Percentiles rank a stretch among this genome's conserved stretches.
Evolutionary conservation across 1,139 yeast genomes (phyloP).

Genomic region (Tardiomyces blankii): DNA sequence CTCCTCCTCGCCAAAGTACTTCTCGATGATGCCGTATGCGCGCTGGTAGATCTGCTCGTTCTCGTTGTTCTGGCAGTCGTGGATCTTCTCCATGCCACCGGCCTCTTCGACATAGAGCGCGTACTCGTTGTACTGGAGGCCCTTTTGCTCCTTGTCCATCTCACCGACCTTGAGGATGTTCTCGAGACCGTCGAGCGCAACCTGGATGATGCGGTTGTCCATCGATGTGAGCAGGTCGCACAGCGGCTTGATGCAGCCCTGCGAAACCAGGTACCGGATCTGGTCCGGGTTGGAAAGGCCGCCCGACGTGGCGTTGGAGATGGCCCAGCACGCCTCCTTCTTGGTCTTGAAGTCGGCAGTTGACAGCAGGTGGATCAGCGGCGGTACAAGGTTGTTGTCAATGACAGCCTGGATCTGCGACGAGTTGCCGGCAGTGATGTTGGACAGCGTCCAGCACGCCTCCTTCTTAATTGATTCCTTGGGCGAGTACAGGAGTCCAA

Average conservation of each 20-base stretch:
- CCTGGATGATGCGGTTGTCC: conserved; percentile 87
- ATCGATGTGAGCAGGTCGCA: conserved; percentile 85
- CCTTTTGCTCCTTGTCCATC: conserved; percentile 71
- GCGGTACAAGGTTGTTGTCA: conserved; percentile 89
- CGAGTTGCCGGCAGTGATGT: conserved; percentile 93
- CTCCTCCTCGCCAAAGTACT: conserved; percentile 80
- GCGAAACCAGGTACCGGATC: conserved; percentile 80
- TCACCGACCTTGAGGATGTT: conserved; percentile 93
- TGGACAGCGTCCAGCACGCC: conserved; percentile 98
- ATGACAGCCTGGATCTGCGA: conserved; percentile 96
- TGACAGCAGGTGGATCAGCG: conserved; percentile 67
- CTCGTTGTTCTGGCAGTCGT: conserved; percentile 83
- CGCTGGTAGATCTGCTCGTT: conserved; percentile 88
- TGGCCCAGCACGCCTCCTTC: conserved; percentile 99
- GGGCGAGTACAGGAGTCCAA: conserved; percentile 67
- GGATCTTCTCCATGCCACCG: conserved; percentile 96
- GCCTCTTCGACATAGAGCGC: conserved; percentile 94
- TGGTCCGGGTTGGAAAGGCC: conserved; percentile 89
- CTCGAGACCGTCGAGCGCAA: conserved; percentile 89
- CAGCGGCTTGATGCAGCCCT: conserved; percentile 95
- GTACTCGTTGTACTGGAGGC: conserved; percentile 62
- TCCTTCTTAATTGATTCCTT: conserved; percentile 93
- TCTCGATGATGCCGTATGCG: conserved; percentile 83
- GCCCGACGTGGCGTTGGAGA: conserved; percentile 95
- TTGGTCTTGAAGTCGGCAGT: conserved; percentile 91